These are phyloP conservation scores for Sarcocystis neurona DNA, from an alignment of 169 alveolate species.

Conservation along the genomic window DNA sequence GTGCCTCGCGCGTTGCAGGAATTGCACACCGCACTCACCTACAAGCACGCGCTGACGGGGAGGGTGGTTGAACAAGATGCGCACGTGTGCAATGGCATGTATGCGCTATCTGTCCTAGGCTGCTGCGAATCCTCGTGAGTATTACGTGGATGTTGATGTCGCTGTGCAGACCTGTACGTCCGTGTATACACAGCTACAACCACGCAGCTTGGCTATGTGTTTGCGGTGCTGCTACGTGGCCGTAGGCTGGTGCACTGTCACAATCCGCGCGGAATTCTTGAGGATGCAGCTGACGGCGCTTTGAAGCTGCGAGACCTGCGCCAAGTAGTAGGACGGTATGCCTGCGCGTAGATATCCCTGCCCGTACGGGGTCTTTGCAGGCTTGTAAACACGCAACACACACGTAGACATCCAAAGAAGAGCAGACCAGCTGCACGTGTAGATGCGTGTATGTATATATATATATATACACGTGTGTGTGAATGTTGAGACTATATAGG, in stretches of 20 bases:
- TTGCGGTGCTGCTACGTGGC: neutral
- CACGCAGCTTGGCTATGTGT: neutral
- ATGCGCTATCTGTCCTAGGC: no score
- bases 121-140: no score
- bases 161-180: neutral
- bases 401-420: neutral
- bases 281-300: conserved; percentile 13
- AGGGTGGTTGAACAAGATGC: no score
- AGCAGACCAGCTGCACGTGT: neutral
- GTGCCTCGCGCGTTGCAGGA: no score
- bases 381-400: neutral
- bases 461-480: neutral
- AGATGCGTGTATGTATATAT: neutral
- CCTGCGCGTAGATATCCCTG: neutral
- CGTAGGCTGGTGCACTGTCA: conserved; percentile 27
- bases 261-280: neutral
- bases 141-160: neutral
- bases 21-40: no score
- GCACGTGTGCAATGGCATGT: no score
- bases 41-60: no score
- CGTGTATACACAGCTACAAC: neutral
- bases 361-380: neutral
- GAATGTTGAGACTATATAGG: neutral
- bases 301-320: conserved; percentile 45
- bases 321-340: conserved; percentile 30